Percentiles rank a stretch among this genome's conserved stretches.
phyloP scores from a whole-genome alignment of 108 stramenopile species.

The Pseudonitzschia multistriata region DNA sequence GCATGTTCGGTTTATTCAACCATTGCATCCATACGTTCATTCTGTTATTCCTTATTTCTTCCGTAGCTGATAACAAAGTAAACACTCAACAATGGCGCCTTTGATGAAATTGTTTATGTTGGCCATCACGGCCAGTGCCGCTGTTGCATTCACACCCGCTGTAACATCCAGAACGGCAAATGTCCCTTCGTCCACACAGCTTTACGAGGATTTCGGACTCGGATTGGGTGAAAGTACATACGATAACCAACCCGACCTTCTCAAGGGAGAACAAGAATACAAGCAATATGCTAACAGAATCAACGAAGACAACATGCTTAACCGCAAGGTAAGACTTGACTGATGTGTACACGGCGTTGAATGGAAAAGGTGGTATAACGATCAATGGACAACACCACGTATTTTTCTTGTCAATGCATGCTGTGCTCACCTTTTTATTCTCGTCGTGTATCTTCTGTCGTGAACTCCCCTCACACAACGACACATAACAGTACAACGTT shows the following conservation, averaged over 20 bases:
- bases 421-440: not conserved
- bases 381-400: too few species aligned
- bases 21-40: not conserved
- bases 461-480: not conserved
- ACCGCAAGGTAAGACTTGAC: conserved; percentile 65
- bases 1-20: not conserved
- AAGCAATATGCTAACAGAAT: conserved; percentile 79
- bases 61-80: not conserved
- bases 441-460: conserved; percentile 8
- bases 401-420: not conserved
- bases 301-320: conserved; percentile 73
- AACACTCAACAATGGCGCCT: conserved; percentile 26
- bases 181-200: conserved; percentile 33
- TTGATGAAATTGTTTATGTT: conserved; percentile 32
- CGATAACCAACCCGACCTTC: conserved; percentile 68
- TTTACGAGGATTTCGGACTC: conserved; percentile 76
- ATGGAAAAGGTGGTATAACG: too few species aligned
- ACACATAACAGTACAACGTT: conserved; percentile 77
- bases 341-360: not conserved
- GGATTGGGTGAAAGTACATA: conserved; percentile 79
- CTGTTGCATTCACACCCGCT: conserved; percentile 30
- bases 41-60: not conserved
- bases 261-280: conserved; percentile 84
- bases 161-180: not conserved
- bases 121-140: conserved; percentile 26